Evolutionary conservation across 352 stramenopile genomes (phyloP), one percentile per base, ranked within the genome.

Genomic region (Phytophthora pinifolia): DNA sequence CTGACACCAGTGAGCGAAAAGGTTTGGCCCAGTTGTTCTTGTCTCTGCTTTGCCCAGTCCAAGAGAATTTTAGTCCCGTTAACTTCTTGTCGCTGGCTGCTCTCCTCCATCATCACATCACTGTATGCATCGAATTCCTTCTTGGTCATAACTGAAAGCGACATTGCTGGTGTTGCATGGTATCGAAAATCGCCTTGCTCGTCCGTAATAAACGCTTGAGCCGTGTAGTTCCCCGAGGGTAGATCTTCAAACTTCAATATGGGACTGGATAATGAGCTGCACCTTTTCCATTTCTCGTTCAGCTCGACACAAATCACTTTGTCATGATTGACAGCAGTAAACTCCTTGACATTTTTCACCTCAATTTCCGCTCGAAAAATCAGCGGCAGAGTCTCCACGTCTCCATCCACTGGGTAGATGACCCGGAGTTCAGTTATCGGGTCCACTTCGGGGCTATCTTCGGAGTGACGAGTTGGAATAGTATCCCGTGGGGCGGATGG

Each of bases 291-390:
- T 10, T 17, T 54, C 1, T 17, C 46, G 32, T 54, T 57, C n/a
- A 69, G 20, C 36, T 69, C 47, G 10, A 69, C 38, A 33, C 60
- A 69, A 5, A 69, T 36, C 4, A 46, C 0, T 41, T 51, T 62
- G n/a, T 56, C 38, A 36, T 14, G 12, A 31, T 50, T 51, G 8
- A 46, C n/a, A 17, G 6, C 17, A 29, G 36, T 35, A 25, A 44
- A 59, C n/a, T 9, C 32, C 12, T 22, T 9, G 12, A 45, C 32
- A 10, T 13, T 59, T 17, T 37, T 18, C 32, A 59, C 41, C 14
- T 59, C 39, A 33, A 51, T 33, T 1, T 33, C 18, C 10, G 41
- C 32, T 36, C 31, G 39, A 27, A 59, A 59, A 1, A 17, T 34
- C 7, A 59, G 22, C 8, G 51, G 51, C 22, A 46, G 39, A 8